A percentile compares a stretch with the other conserved stretches of the same genome.
These are phyloP conservation scores for Veloporphyrellus conicus DNA, from an alignment of 1,284 basidiomycete species.

Conservation along the genomic window DNA sequence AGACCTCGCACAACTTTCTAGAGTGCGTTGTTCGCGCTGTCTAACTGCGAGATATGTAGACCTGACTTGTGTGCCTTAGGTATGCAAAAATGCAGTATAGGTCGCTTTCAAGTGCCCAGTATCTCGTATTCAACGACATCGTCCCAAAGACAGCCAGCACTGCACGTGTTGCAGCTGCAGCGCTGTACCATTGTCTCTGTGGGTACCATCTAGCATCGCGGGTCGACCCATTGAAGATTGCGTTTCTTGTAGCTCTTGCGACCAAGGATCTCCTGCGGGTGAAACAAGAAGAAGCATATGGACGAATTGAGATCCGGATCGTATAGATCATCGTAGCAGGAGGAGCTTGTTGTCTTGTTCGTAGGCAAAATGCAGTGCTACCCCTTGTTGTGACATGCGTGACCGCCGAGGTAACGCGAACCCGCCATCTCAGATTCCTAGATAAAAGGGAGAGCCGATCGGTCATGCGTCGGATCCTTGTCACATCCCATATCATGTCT, in stretches of 20 bases:
- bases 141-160: slow-evolving; percentile 64
- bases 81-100: slow-evolving; percentile 73
- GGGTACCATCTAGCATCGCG: slow-evolving; percentile 21
- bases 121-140: slow-evolving; percentile 60
- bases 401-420: neutral
- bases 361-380: neutral
- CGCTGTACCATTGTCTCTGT: slow-evolving; percentile 80
- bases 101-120: slow-evolving; percentile 45
- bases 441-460: too few relatives aligned
- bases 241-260: slow-evolving; percentile 48
- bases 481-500: slow-evolving; percentile 37
- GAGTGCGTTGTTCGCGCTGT: slow-evolving; percentile 46
- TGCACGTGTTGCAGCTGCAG: slow-evolving; percentile 69
- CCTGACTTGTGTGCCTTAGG: slow-evolving; percentile 36
- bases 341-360: neutral
- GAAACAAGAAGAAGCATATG: slow-evolving; percentile 53
- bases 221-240: neutral
- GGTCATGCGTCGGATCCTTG: too few relatives aligned
- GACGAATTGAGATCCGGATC: slow-evolving; percentile 35
- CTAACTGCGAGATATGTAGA: neutral
- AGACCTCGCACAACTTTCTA: slow-evolving; percentile 71
- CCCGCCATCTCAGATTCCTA: too few relatives aligned
- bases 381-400: neutral
- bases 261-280: slow-evolving; percentile 60
- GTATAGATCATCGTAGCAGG: slow-evolving; percentile 28